Conservation (phyloP, 1,139 yeast species). For the Magnusiomyces suaveolens region DNA sequence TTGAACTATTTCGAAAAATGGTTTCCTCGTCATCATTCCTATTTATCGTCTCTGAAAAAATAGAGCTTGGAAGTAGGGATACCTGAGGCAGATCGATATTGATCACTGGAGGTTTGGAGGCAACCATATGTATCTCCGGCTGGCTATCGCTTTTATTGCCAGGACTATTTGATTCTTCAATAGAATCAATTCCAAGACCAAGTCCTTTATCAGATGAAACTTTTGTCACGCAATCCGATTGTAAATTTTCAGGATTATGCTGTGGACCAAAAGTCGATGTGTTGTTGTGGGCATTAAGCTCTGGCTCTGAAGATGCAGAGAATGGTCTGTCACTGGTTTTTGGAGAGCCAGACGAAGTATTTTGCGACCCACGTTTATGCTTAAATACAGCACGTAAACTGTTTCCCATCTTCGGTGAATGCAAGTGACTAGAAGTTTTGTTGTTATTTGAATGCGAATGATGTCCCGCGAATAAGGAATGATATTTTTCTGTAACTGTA, state of each 20-base stretch:
- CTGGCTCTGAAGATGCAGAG: background rate
- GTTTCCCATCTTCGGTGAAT: background rate
- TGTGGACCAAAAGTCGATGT: background rate
- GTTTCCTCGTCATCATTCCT: background rate
- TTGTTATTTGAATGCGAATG: background rate
- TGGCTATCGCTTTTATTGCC: background rate
- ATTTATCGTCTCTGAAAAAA: slow-evolving; percentile 6
- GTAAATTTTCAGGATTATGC: too few relatives aligned
- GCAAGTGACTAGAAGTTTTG: background rate
- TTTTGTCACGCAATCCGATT: background rate
- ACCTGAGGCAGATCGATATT: slow-evolving; percentile 10
- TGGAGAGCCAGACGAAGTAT: background rate
- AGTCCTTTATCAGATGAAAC: background rate
- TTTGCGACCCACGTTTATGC: background rate
- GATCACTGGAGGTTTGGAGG: slow-evolving; percentile 9
- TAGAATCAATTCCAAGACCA: background rate
- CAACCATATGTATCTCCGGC: background rate
- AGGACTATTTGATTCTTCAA: background rate
- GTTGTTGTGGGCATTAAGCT: background rate
- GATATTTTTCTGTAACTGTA: background rate
- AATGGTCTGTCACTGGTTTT: background rate
- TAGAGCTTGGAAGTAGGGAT: slow-evolving; percentile 12
- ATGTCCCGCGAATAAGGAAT: background rate
- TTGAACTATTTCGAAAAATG: background rate
- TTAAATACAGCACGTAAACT: background rate